Percentiles rank a stretch among this genome's conserved stretches.
Conservation (phyloP, 768 basidiomycete species). For the Clathrus columnatus region DNA sequence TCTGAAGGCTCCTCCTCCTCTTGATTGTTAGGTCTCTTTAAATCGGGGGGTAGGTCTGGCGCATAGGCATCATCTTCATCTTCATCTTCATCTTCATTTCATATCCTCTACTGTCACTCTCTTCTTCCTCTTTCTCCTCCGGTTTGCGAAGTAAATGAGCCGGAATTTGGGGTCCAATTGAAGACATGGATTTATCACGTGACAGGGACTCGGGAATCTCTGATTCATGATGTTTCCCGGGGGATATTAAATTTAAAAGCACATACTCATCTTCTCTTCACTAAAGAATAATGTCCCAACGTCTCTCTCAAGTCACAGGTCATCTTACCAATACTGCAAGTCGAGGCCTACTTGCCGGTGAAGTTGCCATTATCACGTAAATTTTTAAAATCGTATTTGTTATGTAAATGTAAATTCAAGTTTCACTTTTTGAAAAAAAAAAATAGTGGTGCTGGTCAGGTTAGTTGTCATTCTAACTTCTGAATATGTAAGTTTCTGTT, state of each 20-base stretch:
- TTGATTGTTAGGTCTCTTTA: slow-evolving; percentile 25
- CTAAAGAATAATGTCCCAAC: slow-evolving; percentile 25
- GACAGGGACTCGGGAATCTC: neutral
- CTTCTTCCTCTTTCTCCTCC: slow-evolving; percentile 7
- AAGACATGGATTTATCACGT: slow-evolving; percentile 28
- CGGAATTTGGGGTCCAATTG: slow-evolving; percentile 52
- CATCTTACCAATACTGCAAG: slow-evolving; percentile 47
- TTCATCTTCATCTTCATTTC: slow-evolving; percentile 30
- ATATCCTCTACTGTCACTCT: slow-evolving; percentile 15
- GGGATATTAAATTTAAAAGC: no score
- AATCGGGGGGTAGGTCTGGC: slow-evolving; percentile 68
- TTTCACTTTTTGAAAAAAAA: no score
- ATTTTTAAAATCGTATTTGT: neutral
- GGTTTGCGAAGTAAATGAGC: slow-evolving; percentile 30
- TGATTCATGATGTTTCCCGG: neutral
- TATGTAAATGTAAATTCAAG: neutral
- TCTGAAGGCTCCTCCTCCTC: slow-evolving; percentile 61
- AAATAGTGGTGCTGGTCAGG: slow-evolving; percentile 55
- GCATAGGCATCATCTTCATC: slow-evolving; percentile 62
- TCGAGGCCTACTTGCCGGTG: slow-evolving; percentile 58
- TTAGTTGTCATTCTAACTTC: slow-evolving; percentile 17
- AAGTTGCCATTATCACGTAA: slow-evolving; percentile 77
- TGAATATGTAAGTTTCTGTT: slow-evolving; percentile 11
- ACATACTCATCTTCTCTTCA: neutral
- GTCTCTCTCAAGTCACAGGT: slow-evolving; percentile 59